These are phyloP conservation scores for Russula dissimulans DNA, from an alignment of 768 basidiomycete species.

Conservation along the genomic window DNA sequence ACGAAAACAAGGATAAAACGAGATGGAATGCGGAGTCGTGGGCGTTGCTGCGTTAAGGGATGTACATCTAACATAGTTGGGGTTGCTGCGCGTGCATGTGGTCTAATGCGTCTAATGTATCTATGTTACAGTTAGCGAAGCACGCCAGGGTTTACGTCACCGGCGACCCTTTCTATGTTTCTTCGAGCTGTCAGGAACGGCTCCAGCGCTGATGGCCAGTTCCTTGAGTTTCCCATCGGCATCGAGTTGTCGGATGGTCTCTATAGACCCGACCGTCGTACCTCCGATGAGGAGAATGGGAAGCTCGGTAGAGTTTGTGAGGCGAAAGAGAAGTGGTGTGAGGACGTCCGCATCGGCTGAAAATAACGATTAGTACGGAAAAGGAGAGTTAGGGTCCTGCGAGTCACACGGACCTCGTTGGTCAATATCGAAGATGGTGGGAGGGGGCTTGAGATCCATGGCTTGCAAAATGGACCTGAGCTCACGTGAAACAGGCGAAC, in stretches of 20 bases:
- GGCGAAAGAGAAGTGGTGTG: conserved; percentile 48
- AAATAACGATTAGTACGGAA: neutral
- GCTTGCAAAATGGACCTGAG: conserved; percentile 48
- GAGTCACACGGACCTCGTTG: conserved; percentile 35
- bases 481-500: conserved; percentile 58
- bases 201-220: conserved; percentile 48
- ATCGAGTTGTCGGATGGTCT: conserved; percentile 42
- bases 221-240: conserved; percentile 43
- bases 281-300: conserved; percentile 68
- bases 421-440: conserved; percentile 65
- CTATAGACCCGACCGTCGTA: conserved; percentile 41
- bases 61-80: neutral
- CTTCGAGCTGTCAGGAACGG: conserved; percentile 43
- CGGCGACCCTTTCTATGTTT: conserved; percentile 30
- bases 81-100: neutral
- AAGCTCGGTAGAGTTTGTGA: conserved; percentile 45
- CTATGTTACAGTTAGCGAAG: conserved; percentile 1
- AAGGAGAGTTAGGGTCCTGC: neutral
- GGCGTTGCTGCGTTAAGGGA: neutral
- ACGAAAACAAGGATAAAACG: no score
- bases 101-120: conserved; percentile 3
- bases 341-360: conserved; percentile 57
- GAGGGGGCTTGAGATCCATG: conserved; percentile 50
- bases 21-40: neutral
- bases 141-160: neutral